Evolutionary conservation across 139 green algal genomes (phyloP).

Genomic region (Haematococcus sp.): DNA sequence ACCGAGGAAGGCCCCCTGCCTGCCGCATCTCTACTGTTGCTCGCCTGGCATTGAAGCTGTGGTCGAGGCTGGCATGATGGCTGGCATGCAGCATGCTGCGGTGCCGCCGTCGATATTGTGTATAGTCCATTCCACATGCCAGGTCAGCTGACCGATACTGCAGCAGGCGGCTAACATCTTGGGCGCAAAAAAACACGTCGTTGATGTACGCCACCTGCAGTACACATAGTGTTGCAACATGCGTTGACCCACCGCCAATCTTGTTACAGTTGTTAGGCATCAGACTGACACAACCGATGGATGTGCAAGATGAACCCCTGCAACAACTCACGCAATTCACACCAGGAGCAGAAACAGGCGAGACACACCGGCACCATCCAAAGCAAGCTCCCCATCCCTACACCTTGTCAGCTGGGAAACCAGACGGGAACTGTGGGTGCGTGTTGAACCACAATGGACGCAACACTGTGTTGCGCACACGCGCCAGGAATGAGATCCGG

Average conservation of each 20-base stretch:
- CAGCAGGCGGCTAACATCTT: conserved; percentile 44
- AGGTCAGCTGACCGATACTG: conserved; percentile 46
- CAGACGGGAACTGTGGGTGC: neutral
- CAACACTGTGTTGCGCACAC: conserved; percentile 40
- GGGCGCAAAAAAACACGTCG: conserved; percentile 57
- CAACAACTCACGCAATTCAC: too few species aligned
- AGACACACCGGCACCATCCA: too few species aligned
- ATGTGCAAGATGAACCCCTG: too few species aligned
- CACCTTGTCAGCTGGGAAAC: neutral
- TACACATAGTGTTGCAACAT: neutral
- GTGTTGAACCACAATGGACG: conserved; percentile 12
- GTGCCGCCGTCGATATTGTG: neutral
- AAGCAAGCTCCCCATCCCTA: too few species aligned
- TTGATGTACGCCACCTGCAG: conserved; percentile 54
- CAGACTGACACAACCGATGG: too few species aligned
- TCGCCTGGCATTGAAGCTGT: too few species aligned
- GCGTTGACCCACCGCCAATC: neutral
- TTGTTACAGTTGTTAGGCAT: too few species aligned
- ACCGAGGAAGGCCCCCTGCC: neutral
- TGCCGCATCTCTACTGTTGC: too few species aligned
- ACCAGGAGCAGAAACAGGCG: too few species aligned
- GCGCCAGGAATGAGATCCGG: conserved; percentile 54
- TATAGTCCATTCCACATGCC: conserved; percentile 54
- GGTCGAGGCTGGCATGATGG: too few species aligned
- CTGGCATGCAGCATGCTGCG: neutral